Conservation (phyloP, 768 basidiomycete genomes). For the Boletus bicolor region DNA sequence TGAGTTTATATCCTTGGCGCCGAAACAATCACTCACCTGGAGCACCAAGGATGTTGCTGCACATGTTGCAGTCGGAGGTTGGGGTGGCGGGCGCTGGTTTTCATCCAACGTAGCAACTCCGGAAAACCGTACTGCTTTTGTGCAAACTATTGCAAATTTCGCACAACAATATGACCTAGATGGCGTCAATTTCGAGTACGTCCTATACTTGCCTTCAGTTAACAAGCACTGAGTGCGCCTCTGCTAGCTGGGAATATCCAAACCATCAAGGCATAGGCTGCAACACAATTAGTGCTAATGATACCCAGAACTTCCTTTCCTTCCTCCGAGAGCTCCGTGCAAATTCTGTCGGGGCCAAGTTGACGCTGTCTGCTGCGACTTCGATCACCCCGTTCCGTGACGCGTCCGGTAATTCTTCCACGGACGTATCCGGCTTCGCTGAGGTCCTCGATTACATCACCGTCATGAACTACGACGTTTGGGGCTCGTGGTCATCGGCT, state of each 20-base stretch:
- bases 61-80: constrained; percentile 63
- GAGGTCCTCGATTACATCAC: constrained; percentile 56
- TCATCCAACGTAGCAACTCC: constrained; percentile 59
- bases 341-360: constrained; percentile 44
- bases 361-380: constrained; percentile 67
- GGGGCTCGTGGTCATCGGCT: constrained; percentile 33
- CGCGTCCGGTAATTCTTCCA: constrained; percentile 46
- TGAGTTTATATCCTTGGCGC: constrained; percentile 11
- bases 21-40: background rate
- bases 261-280: constrained; percentile 59
- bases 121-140: constrained; percentile 56
- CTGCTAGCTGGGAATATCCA: constrained; percentile 80
- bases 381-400: constrained; percentile 62
- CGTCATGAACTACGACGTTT: constrained; percentile 64
- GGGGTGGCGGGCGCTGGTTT: constrained; percentile 61
- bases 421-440: constrained; percentile 68
- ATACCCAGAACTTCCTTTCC: constrained; percentile 76
- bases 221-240: constrained; percentile 5
- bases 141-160: constrained; percentile 47
- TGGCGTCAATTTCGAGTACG: constrained; percentile 40
- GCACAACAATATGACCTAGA: constrained; percentile 49
- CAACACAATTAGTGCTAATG: constrained; percentile 52
- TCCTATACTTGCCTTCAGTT: background rate
- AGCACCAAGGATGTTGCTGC: constrained; percentile 49
- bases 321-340: constrained; percentile 66